These are phyloP conservation scores for Podaxis carcinomalis DNA, from an alignment of 768 basidiomycete genomes.

Conservation along the genomic window DNA sequence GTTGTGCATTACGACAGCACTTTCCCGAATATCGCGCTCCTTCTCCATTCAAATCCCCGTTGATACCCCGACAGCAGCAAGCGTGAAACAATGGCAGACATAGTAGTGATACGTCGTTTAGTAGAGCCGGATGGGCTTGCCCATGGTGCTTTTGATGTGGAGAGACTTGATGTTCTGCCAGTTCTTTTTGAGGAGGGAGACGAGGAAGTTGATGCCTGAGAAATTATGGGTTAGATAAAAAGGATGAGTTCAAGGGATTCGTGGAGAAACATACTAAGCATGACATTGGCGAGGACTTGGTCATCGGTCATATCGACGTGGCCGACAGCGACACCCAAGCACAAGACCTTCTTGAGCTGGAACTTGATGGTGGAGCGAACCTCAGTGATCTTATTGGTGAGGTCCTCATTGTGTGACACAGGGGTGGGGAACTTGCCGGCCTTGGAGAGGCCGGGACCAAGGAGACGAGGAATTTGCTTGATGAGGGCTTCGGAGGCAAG, in stretches of 20 bases:
- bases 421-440: constrained; percentile 99
- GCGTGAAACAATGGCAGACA: neutral
- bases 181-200: constrained; percentile 98
- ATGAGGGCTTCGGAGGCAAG: constrained; percentile 95
- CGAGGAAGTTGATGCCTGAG: constrained; percentile 97
- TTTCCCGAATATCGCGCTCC: constrained; percentile 20
- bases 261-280: constrained; percentile 67
- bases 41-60: constrained; percentile 13
- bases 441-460: constrained; percentile 99
- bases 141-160: constrained; percentile 99
- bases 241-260: neutral
- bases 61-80: neutral
- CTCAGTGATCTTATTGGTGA: constrained; percentile 85
- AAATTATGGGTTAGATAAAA: neutral
- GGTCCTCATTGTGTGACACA: constrained; percentile 88
- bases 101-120: constrained; percentile 31
- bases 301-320: constrained; percentile 98
- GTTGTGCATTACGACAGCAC: constrained; percentile 71
- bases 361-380: constrained; percentile 99
- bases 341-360: constrained; percentile 99
- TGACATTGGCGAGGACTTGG: constrained; percentile 95
- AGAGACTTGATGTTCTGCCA: constrained; percentile 99
- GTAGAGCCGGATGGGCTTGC: constrained; percentile 95
- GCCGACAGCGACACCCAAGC: constrained; percentile 97
- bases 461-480: constrained; percentile 99